phyloP scores from a whole-genome alignment of 1,139 yeast species.

The Candida sp. region DNA sequence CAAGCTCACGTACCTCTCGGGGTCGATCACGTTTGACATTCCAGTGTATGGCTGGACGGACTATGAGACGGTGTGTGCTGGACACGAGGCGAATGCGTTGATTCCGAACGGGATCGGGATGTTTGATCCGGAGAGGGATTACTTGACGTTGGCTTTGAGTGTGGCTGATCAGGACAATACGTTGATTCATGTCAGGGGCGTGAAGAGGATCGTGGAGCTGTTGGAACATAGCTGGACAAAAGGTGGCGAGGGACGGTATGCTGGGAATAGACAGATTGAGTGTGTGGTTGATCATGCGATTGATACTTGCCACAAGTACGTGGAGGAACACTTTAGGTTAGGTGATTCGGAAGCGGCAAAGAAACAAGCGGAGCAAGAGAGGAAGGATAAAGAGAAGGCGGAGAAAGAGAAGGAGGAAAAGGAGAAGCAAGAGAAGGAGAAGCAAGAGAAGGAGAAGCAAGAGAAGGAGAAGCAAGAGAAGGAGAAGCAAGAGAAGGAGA shows the following conservation, averaged over 20 bases:
- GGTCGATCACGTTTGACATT: conserved; percentile 39
- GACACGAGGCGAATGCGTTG: conserved; percentile 29
- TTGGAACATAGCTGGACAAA: conserved; percentile 1
- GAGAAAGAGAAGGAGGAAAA: not conserved
- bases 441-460: no score
- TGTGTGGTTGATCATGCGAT: conserved; percentile 23
- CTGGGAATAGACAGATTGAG: conserved; percentile 7
- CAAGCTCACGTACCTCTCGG: conserved; percentile 33
- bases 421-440: not conserved
- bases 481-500: no score
- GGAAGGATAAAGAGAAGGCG: not conserved
- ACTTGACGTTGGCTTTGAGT: conserved; percentile 35
- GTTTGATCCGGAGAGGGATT: conserved; percentile 23
- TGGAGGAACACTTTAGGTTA: conserved; percentile 16
- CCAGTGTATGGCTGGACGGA: conserved; percentile 39
- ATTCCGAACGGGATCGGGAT: conserved; percentile 43
- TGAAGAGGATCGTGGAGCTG: conserved; percentile 4
- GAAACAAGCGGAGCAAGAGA: not conserved
- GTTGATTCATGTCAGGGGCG: conserved; percentile 21
- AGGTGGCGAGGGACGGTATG: not conserved
- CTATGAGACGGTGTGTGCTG: conserved; percentile 24
- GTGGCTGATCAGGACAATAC: conserved; percentile 40
- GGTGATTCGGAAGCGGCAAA: conserved; percentile 8
- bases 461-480: not conserved
- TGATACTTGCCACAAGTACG: conserved; percentile 23